Base-by-base conservation (phyloP, 495 filamentous ascomycete genomes). In the Astrothelium subdiscretum region DNA sequence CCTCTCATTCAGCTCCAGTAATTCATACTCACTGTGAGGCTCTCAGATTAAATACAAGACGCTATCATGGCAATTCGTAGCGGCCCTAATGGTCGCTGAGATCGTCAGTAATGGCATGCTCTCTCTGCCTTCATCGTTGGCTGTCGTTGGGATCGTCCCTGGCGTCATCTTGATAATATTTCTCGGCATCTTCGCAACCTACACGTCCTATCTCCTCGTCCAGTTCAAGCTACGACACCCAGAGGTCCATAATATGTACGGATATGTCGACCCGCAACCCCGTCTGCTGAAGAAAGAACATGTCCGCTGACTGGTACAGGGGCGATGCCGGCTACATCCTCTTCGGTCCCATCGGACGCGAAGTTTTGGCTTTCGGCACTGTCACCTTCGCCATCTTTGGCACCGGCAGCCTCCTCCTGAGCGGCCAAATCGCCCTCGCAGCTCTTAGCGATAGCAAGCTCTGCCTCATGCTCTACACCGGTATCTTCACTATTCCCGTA, bases 71-170 rank as follows among this genome's bases (percentile, higher is more conserved):
- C 71, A 72, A 48, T 73, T 79, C 54, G 79, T 80, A 15, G 77
- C 78, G 4, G 74, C 81, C 24, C 66, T 86, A 38, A 85, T 86
- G 82, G 82, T 86, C 40, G 81, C 83, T 1, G 83, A 86, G 68
- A 83, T 81, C 31, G 78, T 86, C n/a, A 79, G 76, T 42, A 79
- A 83, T 57, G 83, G 83, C 42, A 83, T 85, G 72, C 76, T 86
- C 5, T 81, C 78, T 8, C 68, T 85, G 22, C 83, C 83, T 0
- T 80, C 71, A 69, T 81, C 31, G 74, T 78, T 59, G 74, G 79
- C 81, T 1, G 74, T 77, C 2, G 79, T 86, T 18, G 83, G 83
- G 6, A 66, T 86, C 40, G 75, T 84, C 3, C 82, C 83, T 8
- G 81, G 81, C 27, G 66, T 77, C 15, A 67, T 74, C 31, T 61